Percentiles rank a stretch among this genome's conserved stretches.
These are phyloP conservation scores for Actinomortierella ambigua DNA, from an alignment of 371 early-diverging fungal species.

Conservation along the genomic window DNA sequence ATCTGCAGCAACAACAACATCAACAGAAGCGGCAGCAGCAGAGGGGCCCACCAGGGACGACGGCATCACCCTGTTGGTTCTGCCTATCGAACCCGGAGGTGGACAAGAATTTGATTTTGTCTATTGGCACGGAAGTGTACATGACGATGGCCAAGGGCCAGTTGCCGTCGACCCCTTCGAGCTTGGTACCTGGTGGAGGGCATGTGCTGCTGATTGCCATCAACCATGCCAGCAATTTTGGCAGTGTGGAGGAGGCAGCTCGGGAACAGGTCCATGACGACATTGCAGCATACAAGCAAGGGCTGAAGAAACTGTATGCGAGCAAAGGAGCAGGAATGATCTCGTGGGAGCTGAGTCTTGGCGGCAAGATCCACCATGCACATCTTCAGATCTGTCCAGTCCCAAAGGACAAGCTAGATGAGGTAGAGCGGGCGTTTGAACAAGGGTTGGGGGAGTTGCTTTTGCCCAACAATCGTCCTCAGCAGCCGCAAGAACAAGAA, in stretches of 20 bases:
- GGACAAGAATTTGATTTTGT: constrained; percentile 80
- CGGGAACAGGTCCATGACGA: constrained; percentile 19
- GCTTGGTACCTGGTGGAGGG: constrained; percentile 66
- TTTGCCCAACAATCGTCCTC: constrained; percentile 20
- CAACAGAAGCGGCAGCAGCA: not conserved
- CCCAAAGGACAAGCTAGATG: constrained; percentile 43
- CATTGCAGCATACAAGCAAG: constrained; percentile 55
- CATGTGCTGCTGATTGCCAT: constrained; percentile 79
- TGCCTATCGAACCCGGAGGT: constrained; percentile 81
- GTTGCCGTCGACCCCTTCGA: constrained; percentile 13
- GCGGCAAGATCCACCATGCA: constrained; percentile 62
- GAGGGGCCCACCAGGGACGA: not conserved
- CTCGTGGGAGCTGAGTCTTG: constrained; percentile 71
- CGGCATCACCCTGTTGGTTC: constrained; percentile 82
- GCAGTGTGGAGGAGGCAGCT: constrained; percentile 50
- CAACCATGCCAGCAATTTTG: constrained; percentile 65
- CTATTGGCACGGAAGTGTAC: constrained; percentile 76
- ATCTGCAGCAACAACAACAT: constrained; percentile 9
- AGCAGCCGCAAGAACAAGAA: constrained; percentile 29
- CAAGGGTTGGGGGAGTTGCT: constrained; percentile 47
- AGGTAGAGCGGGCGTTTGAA: constrained; percentile 40
- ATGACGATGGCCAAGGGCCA: constrained; percentile 78
- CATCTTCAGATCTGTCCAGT: constrained; percentile 71
- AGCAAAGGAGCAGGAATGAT: constrained; percentile 62
- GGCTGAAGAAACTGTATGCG: constrained; percentile 52